Conservation (phyloP, 2,329 filamentous ascomycete genomes). For the Paraphaeosphaeria sporulosa region DNA sequence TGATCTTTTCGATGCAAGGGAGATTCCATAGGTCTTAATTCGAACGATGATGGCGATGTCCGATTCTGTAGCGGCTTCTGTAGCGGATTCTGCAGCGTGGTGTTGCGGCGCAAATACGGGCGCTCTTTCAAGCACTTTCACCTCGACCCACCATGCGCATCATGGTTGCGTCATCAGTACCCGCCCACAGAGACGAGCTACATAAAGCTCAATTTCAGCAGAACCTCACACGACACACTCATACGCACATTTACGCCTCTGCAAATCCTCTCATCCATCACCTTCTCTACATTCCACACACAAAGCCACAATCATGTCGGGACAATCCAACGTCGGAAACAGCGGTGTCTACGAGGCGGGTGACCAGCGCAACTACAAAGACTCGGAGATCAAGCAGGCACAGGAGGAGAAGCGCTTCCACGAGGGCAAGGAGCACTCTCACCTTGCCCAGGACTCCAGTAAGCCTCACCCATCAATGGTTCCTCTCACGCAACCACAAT, state of each 20-base stretch:
- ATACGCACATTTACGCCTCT: neutral
- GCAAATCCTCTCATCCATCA: neutral
- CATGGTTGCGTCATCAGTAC: slow-evolving; percentile 1
- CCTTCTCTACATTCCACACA: neutral
- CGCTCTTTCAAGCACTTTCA: neutral
- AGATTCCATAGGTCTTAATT: too few relatives aligned
- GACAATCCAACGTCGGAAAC: slow-evolving; percentile 72
- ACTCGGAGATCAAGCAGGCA: slow-evolving; percentile 59
- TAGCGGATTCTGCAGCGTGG: neutral
- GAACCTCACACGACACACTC: neutral
- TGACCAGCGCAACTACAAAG: slow-evolving; percentile 73
- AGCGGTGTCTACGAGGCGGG: slow-evolving; percentile 74
- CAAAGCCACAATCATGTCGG: slow-evolving; percentile 53
- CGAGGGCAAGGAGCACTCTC: slow-evolving; percentile 75
- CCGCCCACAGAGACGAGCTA: neutral
- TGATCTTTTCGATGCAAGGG: too few relatives aligned
- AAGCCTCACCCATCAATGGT: slow-evolving; percentile 39
- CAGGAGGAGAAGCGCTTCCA: slow-evolving; percentile 63
- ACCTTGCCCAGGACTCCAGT: slow-evolving; percentile 77
- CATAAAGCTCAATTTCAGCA: slow-evolving; percentile 3
- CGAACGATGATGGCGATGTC: too few relatives aligned
- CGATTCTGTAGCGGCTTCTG: neutral
- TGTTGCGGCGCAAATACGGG: slow-evolving; percentile 5
- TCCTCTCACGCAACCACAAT: neutral
- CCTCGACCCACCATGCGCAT: neutral